Evolutionary conservation across 805 yeast genomes (phyloP).

Genomic region (Priceomyces carsonii): DNA sequence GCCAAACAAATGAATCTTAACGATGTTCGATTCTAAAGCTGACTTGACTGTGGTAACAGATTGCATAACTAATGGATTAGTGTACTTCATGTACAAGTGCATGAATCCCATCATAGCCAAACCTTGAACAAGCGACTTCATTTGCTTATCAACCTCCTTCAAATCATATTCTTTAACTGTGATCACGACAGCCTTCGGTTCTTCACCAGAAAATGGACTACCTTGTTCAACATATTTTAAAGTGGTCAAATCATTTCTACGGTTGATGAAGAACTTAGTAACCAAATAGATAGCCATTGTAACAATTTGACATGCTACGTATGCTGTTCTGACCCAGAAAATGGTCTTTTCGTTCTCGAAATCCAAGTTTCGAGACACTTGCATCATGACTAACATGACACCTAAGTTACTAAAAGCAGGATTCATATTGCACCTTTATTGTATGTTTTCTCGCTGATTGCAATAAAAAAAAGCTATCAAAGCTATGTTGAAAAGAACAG

Average conservation of each 20-base stretch:
- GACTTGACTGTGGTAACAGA: slow-evolving; percentile 86
- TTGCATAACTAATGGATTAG: slow-evolving; percentile 96
- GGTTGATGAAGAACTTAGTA: slow-evolving; percentile 58
- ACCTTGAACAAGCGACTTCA: slow-evolving; percentile 84
- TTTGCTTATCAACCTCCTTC: slow-evolving; percentile 74
- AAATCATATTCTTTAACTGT: slow-evolving; percentile 95
- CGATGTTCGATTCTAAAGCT: slow-evolving; percentile 86
- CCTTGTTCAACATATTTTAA: slow-evolving; percentile 89
- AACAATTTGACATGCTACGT: slow-evolving; percentile 62
- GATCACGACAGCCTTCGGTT: slow-evolving; percentile 76
- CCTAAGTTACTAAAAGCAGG: slow-evolving; percentile 85
- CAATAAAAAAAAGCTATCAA: too few species aligned
- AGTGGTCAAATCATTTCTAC: slow-evolving; percentile 88
- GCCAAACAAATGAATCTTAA: slow-evolving; percentile 86
- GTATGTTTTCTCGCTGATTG: too few species aligned
- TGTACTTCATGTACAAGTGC: slow-evolving; percentile 96
- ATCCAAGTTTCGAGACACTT: slow-evolving; percentile 83
- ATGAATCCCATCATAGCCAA: slow-evolving; percentile 97
- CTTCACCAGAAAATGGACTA: slow-evolving; percentile 75
- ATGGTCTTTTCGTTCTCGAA: slow-evolving; percentile 80
- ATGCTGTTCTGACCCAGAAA: slow-evolving; percentile 73
- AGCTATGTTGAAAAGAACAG: too few species aligned
- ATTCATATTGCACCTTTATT: slow-evolving; percentile 53
- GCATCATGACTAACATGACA: slow-evolving; percentile 96
- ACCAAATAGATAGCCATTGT: slow-evolving; percentile 68